Evolutionary conservation across 2,329 filamentous ascomycete genomes (phyloP).

Genomic region (Ceratocystiopsis minuta): DNA sequence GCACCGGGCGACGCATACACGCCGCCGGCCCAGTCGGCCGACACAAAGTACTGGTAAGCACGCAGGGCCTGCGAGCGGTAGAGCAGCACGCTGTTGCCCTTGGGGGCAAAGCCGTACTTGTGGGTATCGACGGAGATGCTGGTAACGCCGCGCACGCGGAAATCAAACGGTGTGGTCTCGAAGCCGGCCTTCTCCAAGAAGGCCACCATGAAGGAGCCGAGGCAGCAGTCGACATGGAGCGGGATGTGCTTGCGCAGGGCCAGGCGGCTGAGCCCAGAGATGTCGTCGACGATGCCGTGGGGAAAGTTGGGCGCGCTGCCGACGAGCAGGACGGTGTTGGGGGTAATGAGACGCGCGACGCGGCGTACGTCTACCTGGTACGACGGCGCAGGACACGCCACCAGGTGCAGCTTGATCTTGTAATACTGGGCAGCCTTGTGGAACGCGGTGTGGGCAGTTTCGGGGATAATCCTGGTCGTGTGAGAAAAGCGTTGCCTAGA

Average conservation of each 20-base stretch:
- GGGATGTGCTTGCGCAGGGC: conserved; percentile 65
- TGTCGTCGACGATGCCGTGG: conserved; percentile 95
- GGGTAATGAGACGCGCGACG: conserved; percentile 74
- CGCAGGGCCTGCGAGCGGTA: conserved; percentile 69
- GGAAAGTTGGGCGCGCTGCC: conserved; percentile 95
- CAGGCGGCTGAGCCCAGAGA: conserved; percentile 64
- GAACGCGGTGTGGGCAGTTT: conserved; percentile 91
- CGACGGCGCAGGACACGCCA: conserved; percentile 65
- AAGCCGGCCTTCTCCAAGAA: conserved; percentile 90
- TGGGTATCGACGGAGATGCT: conserved; percentile 95
- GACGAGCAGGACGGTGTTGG: conserved; percentile 84
- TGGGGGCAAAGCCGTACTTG: conserved; percentile 97
- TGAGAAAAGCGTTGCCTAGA: background rate
- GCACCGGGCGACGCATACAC: conserved; percentile 90
- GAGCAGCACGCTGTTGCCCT: conserved; percentile 84
- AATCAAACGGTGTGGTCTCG: conserved; percentile 76
- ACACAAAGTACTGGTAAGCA: conserved; percentile 91
- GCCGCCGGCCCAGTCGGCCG: conserved; percentile 84
- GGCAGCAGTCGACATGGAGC: conserved; percentile 92
- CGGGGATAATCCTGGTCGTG: conserved; percentile 59
- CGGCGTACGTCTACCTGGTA: conserved; percentile 70
- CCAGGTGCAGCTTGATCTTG: conserved; percentile 83
- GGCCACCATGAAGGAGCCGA: conserved; percentile 87
- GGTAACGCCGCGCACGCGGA: conserved; percentile 82
- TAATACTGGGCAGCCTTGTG: conserved; percentile 91